Evolutionary conservation across 2,329 filamentous ascomycete species (phyloP), one percentile per base, ranked within the genome.

Genomic region (Penicillium fuscoglaucum): DNA sequence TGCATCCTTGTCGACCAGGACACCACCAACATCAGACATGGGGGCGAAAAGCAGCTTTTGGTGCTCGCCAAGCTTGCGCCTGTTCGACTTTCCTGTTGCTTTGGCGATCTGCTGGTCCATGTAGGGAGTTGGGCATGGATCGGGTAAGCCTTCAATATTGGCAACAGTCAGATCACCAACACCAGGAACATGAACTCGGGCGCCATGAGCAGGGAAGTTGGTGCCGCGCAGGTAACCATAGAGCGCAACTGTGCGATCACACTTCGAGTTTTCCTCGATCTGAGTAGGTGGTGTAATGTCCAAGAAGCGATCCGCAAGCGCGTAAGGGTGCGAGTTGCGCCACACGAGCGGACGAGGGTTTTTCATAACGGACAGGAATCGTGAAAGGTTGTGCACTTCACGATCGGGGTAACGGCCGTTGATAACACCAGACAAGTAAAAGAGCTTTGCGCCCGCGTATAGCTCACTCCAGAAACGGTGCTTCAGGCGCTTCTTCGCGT

Each of bases 301-400:
- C 67, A 96, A 84, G 76, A 98, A 96, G 63, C 93, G 91, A 78
- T 99, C 95, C 58, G 95, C 90, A 55, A 99, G 81, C 58, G 91
- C 87, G 74, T 99, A 99, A 5, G 93, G 93, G 80, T 99, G 95
- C 1, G 91, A 90, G 74, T 99, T 99, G 59, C 96, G 85, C 93
- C 95, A 99, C 43, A 99, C 83, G 31, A 99, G 81, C n/a, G 95
- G 95, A 59, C 95, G 85, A 5, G 96, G 93, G 72, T 96, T 99
- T 82, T 99, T 99, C 96, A 99, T 99, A 65, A 99, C 92, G 21
- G 91, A 96, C 65, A 99, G 82, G 75, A 99, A 99, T 55, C 96
- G 87, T 15, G 91, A 96, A 54, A 99, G 77, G 71, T 99, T 99
- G 78, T 98, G 90, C 17, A 99, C 87, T 76, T 99, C 96, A 63